Evolutionary conservation across 106 monocot species (phyloP).

Genomic region (Narthecium ossifragum): DNA sequence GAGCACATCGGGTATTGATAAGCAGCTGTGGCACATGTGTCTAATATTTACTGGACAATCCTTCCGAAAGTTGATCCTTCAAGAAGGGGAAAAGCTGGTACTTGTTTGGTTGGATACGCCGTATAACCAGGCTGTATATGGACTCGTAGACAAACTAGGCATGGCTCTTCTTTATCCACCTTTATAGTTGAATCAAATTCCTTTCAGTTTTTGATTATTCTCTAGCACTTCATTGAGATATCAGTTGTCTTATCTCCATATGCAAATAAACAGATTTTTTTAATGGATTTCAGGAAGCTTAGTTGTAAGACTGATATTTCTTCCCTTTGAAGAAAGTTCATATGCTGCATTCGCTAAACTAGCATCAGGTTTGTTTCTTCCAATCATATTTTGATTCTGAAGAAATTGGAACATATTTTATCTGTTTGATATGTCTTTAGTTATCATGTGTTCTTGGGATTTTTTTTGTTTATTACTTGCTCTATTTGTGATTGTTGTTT

Average conservation of each 20-base stretch:
- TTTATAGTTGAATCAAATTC: not conserved
- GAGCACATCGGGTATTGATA: constrained; percentile 42
- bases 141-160: constrained; percentile 90
- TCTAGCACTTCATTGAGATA: too few relatives aligned
- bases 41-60: constrained; percentile 67
- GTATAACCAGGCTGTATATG: constrained; percentile 87
- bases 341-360: constrained; percentile 82
- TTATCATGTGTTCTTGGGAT: too few relatives aligned
- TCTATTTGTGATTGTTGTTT: too few relatives aligned
- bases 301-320: constrained; percentile 91
- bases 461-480: too few relatives aligned
- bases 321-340: constrained; percentile 93
- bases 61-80: constrained; percentile 73
- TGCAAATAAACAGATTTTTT: too few relatives aligned
- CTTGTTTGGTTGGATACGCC: constrained; percentile 83
- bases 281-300: constrained; percentile 63
- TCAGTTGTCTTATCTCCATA: too few relatives aligned
- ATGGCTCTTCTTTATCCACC: constrained; percentile 11
- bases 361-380: constrained; percentile 62
- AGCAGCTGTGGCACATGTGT: constrained; percentile 54
- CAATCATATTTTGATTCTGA: too few relatives aligned
- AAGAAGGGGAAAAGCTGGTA: constrained; percentile 93
- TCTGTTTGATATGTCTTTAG: too few relatives aligned
- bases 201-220: not conserved
- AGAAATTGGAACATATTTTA: too few relatives aligned